Percentiles rank a stretch among this genome's conserved stretches.
These are phyloP conservation scores for Globisporangium perplexum DNA, from an alignment of 352 stramenopile species.

Conservation along the genomic window DNA sequence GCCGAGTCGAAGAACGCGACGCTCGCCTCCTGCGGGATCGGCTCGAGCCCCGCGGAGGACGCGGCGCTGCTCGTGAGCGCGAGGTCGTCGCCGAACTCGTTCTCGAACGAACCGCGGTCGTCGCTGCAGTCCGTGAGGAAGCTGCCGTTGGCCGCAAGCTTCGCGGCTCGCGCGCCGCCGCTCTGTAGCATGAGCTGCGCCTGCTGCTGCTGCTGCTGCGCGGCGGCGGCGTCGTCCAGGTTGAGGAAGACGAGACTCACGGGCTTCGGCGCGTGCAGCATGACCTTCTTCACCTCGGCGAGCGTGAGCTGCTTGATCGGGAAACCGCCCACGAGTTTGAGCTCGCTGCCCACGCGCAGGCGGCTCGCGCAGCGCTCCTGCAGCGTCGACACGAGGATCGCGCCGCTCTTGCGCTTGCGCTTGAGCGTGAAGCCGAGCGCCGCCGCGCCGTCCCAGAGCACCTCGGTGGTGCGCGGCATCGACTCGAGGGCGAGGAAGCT, in stretches of 20 bases:
- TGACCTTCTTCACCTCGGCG: slow-evolving; percentile 72
- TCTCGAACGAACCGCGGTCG: slow-evolving; percentile 27
- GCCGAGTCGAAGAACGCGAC: slow-evolving; percentile 8
- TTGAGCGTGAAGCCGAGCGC: slow-evolving; percentile 72
- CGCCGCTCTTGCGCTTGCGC: slow-evolving; percentile 52
- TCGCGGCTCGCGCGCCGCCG: neutral
- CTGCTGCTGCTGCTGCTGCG: slow-evolving; percentile 27
- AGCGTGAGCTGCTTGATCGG: slow-evolving; percentile 64
- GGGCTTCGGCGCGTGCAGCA: slow-evolving; percentile 63
- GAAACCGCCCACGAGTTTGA: slow-evolving; percentile 73
- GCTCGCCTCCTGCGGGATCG: slow-evolving; percentile 15
- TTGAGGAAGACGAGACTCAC: slow-evolving; percentile 81
- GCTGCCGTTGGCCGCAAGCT: slow-evolving; percentile 20
- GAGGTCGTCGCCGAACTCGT: slow-evolving; percentile 24
- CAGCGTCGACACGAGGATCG: slow-evolving; percentile 64
- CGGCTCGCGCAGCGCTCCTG: slow-evolving; percentile 20
- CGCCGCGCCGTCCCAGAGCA: slow-evolving; percentile 54
- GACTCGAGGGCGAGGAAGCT: slow-evolving; percentile 1
- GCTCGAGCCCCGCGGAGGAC: slow-evolving; percentile 6
- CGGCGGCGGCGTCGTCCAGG: slow-evolving; percentile 20
- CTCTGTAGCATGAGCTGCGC: slow-evolving; percentile 1
- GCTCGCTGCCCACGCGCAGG: slow-evolving; percentile 59
- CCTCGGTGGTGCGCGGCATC: slow-evolving; percentile 47
- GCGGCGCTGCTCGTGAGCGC: neutral
- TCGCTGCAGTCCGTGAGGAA: slow-evolving; percentile 30